Evolutionary conservation across 805 yeast genomes (phyloP), one percentile per base, ranked within the genome.

Genomic region (Yarrowia deformans): DNA sequence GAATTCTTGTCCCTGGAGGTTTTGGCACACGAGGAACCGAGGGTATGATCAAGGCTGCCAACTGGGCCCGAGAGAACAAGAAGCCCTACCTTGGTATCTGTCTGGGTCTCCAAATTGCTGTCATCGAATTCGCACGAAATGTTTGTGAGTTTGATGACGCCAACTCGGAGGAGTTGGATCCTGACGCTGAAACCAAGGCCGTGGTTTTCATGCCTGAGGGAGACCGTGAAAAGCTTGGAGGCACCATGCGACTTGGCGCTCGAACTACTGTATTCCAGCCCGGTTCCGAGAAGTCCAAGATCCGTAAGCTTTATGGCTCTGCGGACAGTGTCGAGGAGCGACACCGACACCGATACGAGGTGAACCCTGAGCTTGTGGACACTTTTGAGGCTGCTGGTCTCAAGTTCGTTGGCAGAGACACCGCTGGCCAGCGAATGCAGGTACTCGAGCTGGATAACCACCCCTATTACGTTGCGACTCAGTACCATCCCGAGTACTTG

Each of bases 151-250:
- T 85, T 72, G 79, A 83, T 70, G 84, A 84, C 67, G 89, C 96
- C 67, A 88, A 88, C 60, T 91, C 97, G 35, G 87, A 88, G 80
- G 98, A 94, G 82, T 91, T 94, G 76, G 86, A 85, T 72, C 81
- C 84, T 49, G 90, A 89, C 69, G 85, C 85, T 6, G 85, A 82
- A 42, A 84, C 85, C 68, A 89, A 92, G 19, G 86, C 92, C 67
- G 96, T 95, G 70, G 91, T 95, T 61, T 95, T 92, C 83, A 95
- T 95, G 99, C 99, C 99, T 54, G 99, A 95, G 80, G 93, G 94
- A 72, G 97, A 93, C 81, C 94, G 93, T 83, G 88, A 90, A 74
- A 92, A 91, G 79, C 85, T 95, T 83, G 99, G 99, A 72, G 99
- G 99, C 74, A 94, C 98, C 66, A 95, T 95, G 99, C 89, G 99